Evolutionary conservation across 176 grass and related monocot species (phyloP).

Genomic region (Avena insularis): DNA sequence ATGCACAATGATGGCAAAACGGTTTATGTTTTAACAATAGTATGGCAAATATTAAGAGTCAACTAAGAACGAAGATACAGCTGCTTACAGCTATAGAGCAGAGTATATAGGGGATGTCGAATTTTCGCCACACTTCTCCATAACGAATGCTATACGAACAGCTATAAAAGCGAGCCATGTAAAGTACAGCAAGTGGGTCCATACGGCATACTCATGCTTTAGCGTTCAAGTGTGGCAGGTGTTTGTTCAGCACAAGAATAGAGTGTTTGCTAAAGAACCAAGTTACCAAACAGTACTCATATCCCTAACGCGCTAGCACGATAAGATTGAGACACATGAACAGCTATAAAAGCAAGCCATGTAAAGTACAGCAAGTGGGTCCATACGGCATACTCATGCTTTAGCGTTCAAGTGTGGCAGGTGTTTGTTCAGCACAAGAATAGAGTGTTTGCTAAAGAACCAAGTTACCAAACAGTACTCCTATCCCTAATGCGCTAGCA

Average conservation of each 20-base stretch:
- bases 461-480: neutral
- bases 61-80: neutral
- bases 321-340: neutral
- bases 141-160: conserved; percentile 9
- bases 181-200: conserved; percentile 22
- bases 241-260: neutral
- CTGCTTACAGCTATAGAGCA: conserved; percentile 30
- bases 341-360: neutral
- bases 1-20: neutral
- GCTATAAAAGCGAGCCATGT: neutral
- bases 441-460: neutral
- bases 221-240: neutral
- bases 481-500: neutral
- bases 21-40: neutral
- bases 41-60: conserved; percentile 16
- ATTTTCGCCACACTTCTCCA: neutral
- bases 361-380: conserved; percentile 19
- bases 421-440: neutral
- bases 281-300: neutral
- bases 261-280: neutral
- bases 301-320: neutral
- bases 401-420: neutral
- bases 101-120: neutral
- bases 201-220: neutral
- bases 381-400: neutral